phyloP scores from a whole-genome alignment of 495 filamentous ascomycete species.

The Tuber umbilicatum region DNA sequence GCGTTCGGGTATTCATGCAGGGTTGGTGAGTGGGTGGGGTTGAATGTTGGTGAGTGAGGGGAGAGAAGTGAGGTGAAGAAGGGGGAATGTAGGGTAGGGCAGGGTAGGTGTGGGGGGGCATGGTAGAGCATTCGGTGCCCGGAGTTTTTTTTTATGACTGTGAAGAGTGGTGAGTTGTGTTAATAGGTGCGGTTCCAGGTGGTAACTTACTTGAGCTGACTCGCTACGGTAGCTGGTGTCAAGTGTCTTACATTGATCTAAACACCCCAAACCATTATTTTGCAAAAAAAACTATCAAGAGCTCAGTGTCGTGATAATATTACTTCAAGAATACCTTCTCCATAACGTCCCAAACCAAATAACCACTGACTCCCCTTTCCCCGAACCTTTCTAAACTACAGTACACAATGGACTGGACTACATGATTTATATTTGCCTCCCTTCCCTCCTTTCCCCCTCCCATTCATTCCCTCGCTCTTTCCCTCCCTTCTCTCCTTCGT shows the following conservation, averaged over 20 bases:
- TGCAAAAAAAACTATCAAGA: background rate
- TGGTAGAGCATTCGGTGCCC: background rate
- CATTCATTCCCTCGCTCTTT: slow-evolving; percentile 27
- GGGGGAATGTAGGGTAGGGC: background rate
- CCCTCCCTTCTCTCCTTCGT: slow-evolving; percentile 7
- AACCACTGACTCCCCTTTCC: background rate
- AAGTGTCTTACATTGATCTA: too few relatives aligned
- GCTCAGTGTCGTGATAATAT: background rate
- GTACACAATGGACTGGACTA: slow-evolving; percentile 2
- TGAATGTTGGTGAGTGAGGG: background rate
- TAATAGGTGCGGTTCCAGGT: background rate
- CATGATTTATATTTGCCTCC: slow-evolving; percentile 37
- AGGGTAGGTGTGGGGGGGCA: background rate
- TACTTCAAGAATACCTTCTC: background rate
- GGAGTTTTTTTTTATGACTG: background rate
- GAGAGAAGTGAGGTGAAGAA: background rate
- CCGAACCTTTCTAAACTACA: background rate
- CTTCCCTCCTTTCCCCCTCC: slow-evolving; percentile 20
- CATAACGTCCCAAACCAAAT: background rate
- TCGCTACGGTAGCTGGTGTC: too few relatives aligned
- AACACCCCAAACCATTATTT: background rate
- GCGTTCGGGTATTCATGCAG: slow-evolving; percentile 3
- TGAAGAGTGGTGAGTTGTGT: background rate
- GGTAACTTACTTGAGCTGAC: background rate
- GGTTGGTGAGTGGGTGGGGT: background rate